Conservation (phyloP, 176 grass and related monocot species). For the Panicum miliaceum region DNA sequence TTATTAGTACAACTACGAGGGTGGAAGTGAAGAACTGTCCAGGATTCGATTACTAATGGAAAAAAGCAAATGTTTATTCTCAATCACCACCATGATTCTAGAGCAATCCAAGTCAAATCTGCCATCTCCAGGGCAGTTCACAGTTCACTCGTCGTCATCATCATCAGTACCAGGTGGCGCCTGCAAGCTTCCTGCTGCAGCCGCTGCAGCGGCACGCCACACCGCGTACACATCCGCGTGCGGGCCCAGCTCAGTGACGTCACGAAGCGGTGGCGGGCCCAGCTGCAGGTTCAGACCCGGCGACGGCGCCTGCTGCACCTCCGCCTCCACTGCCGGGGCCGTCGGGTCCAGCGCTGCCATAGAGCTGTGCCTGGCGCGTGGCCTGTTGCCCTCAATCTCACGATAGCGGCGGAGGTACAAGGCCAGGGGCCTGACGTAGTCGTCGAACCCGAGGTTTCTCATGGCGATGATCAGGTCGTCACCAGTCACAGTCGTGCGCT, state of each 20-base stretch:
- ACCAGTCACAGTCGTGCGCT: not conserved
- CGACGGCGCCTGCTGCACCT: too few species aligned
- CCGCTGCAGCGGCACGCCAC: not conserved
- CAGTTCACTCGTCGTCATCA: not conserved
- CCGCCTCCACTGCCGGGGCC: not conserved
- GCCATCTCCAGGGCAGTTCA: not conserved
- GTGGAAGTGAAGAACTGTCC: too few species aligned
- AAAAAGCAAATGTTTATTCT: too few species aligned
- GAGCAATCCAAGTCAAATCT: not conserved
- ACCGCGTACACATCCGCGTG: not conserved
- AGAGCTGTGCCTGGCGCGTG: not conserved
- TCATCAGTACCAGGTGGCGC: not conserved
- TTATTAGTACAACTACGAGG: too few species aligned
- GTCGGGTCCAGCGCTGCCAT: not conserved
- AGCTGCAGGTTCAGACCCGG: not conserved
- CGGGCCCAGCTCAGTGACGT: not conserved
- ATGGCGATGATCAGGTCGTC: conserved; percentile 39
- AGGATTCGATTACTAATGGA: too few species aligned
- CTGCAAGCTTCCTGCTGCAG: not conserved
- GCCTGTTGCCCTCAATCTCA: not conserved
- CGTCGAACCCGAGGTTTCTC: conserved; percentile 3
- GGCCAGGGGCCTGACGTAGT: conserved; percentile 28
- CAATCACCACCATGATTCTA: too few species aligned
- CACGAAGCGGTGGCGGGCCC: not conserved
- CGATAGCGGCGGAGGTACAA: conserved; percentile 32